These are phyloP conservation scores for Aspergillus hiratsukae DNA, from an alignment of 2,329 filamentous ascomycete species.

Conservation along the genomic window DNA sequence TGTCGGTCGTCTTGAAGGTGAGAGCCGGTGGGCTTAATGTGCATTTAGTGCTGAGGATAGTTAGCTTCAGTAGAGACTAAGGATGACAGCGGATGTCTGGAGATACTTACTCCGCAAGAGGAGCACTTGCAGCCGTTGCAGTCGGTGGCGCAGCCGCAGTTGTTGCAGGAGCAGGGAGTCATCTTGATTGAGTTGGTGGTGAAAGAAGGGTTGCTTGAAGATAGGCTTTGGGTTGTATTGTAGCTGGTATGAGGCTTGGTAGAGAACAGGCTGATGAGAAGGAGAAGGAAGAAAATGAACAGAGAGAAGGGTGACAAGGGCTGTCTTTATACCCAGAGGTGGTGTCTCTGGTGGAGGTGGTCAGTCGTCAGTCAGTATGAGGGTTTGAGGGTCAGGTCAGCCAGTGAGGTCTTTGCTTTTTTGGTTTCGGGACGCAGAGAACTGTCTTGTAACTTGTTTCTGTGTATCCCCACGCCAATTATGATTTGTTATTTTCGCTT, in stretches of 20 bases:
- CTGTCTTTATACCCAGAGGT: background rate
- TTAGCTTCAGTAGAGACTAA: background rate
- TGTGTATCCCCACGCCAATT: background rate
- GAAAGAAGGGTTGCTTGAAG: background rate
- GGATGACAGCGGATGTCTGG: background rate
- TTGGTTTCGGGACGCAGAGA: background rate
- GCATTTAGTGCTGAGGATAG: slow-evolving; percentile 10
- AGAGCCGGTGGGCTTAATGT: background rate
- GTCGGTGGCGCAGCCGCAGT: slow-evolving; percentile 30
- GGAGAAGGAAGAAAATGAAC: background rate
- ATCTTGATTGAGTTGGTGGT: slow-evolving; percentile 27
- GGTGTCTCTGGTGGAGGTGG: background rate
- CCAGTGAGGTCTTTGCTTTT: background rate
- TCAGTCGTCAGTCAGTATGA: background rate
- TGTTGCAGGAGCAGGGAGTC: slow-evolving; percentile 40
- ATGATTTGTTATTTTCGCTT: background rate
- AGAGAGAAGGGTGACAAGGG: background rate
- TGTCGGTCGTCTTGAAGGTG: background rate
- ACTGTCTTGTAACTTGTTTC: background rate
- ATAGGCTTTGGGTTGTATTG: background rate
- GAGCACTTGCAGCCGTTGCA: slow-evolving; percentile 30
- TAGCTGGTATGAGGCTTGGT: background rate
- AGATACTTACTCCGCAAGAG: slow-evolving; percentile 22
- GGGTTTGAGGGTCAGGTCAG: background rate
- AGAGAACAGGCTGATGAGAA: background rate